Evolutionary conservation across 1,284 basidiomycete genomes (phyloP).

Genomic region (Cutaneotrichosporon daszewskae): DNA sequence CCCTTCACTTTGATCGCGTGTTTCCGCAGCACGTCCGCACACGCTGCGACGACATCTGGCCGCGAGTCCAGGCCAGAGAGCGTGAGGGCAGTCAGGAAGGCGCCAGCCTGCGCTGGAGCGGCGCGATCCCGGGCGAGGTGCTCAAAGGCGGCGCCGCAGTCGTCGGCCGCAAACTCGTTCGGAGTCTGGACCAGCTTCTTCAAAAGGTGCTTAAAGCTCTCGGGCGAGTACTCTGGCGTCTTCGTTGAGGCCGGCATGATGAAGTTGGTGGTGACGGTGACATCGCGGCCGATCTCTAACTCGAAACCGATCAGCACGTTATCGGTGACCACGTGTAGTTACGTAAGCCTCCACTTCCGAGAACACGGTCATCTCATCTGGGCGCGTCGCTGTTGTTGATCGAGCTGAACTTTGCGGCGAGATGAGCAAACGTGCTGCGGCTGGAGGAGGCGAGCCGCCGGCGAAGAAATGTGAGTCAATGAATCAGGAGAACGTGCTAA

Average conservation of each 20-base stretch:
- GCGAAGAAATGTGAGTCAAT: slow-evolving; percentile 11
- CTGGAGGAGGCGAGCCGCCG: slow-evolving; percentile 2
- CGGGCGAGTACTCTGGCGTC: slow-evolving; percentile 47
- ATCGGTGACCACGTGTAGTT: background rate
- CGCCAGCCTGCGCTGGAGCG: slow-evolving; percentile 58
- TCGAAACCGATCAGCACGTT: background rate
- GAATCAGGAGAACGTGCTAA: background rate
- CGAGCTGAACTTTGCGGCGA: too few relatives aligned
- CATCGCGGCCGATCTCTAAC: background rate
- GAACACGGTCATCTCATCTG: too few relatives aligned
- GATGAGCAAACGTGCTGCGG: slow-evolving; percentile 5
- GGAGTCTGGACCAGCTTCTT: slow-evolving; percentile 71
- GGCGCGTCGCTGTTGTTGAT: too few relatives aligned
- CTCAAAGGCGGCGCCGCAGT: slow-evolving; percentile 64
- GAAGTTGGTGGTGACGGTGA: background rate
- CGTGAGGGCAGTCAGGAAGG: slow-evolving; percentile 76
- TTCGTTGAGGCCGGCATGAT: slow-evolving; percentile 4
- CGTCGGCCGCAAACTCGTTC: slow-evolving; percentile 63
- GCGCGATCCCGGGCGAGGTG: slow-evolving; percentile 55
- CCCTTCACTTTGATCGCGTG: slow-evolving; percentile 58
- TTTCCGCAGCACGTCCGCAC: slow-evolving; percentile 64
- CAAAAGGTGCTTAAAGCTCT: slow-evolving; percentile 69
- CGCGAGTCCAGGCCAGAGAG: slow-evolving; percentile 65
- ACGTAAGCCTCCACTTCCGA: too few relatives aligned
- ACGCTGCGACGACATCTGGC: slow-evolving; percentile 69